Conservation (phyloP, 495 filamentous ascomycete genomes). For the Neurospora sp. region DNA sequence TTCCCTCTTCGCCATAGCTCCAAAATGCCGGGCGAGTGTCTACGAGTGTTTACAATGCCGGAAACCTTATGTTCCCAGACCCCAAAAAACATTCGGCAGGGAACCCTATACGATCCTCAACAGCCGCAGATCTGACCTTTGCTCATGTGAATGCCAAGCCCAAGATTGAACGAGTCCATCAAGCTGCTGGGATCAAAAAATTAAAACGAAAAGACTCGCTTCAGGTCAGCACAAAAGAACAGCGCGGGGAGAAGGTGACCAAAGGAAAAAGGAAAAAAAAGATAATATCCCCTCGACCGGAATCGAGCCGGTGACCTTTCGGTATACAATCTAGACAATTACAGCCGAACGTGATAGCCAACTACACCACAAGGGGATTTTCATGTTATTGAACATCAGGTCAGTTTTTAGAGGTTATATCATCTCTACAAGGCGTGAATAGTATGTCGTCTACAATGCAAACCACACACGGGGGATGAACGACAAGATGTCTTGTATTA, state of each 20-base stretch:
- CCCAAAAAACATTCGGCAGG: not conserved
- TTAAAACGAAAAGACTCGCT: not conserved
- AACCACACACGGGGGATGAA: not conserved
- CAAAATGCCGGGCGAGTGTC: not conserved
- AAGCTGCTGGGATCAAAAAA: no score
- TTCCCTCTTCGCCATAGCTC: not conserved
- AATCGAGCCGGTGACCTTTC: not conserved
- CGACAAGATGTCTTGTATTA: not conserved
- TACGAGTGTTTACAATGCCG: no score
- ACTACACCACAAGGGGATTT: not conserved
- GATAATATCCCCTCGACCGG: not conserved
- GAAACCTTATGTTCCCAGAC: not conserved
- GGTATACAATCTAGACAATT: no score
- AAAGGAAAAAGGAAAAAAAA: not conserved
- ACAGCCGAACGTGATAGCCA: not conserved
- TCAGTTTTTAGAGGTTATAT: not conserved
- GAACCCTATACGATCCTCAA: not conserved
- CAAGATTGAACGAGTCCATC: not conserved
- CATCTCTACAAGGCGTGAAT: not conserved
- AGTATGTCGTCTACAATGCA: not conserved
- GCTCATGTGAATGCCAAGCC: not conserved
- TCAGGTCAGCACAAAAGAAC: not conserved
- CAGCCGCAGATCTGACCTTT: not conserved
- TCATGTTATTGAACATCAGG: not conserved
- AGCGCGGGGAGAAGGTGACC: no score